A percentile compares a stretch with the other conserved stretches of the same genome.
phyloP scores from a whole-genome alignment of 257 asterid genomes.

The Plantago major region DNA sequence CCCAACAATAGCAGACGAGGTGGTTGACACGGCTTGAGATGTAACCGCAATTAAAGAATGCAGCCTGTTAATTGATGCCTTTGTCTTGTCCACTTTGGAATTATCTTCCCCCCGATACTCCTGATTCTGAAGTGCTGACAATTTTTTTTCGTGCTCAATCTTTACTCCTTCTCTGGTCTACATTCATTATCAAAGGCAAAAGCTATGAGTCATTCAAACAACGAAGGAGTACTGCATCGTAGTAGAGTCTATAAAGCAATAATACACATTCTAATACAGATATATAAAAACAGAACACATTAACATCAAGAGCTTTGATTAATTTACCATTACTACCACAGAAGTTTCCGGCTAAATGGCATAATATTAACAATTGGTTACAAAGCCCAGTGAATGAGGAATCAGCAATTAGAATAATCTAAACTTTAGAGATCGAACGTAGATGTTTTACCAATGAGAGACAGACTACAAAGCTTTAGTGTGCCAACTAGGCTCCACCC shows the following conservation, averaged over 20 bases:
- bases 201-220: conserved; percentile 15
- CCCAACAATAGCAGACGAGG: conserved; percentile 76
- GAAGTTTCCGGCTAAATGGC: no score
- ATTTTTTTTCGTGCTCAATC: conserved; percentile 84
- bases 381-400: no score
- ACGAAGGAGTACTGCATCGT: background rate
- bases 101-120: conserved; percentile 72
- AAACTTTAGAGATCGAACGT: no score
- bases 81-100: conserved; percentile 93
- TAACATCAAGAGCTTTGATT: background rate
- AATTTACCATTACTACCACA: background rate
- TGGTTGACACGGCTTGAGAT: conserved; percentile 89
- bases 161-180: conserved; percentile 94
- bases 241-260: background rate
- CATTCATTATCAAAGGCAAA: conserved; percentile 14
- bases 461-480: no score
- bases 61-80: conserved; percentile 74
- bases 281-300: background rate
- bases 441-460: no score
- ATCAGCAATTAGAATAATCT: no score
- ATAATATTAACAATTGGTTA: no score
- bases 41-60: conserved; percentile 88
- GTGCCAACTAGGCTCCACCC: no score
- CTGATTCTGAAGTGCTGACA: conserved; percentile 79
- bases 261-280: background rate